Evolutionary conservation across 2,329 filamentous ascomycete species (phyloP).

Genomic region (Chrysoporthe puriensis): DNA sequence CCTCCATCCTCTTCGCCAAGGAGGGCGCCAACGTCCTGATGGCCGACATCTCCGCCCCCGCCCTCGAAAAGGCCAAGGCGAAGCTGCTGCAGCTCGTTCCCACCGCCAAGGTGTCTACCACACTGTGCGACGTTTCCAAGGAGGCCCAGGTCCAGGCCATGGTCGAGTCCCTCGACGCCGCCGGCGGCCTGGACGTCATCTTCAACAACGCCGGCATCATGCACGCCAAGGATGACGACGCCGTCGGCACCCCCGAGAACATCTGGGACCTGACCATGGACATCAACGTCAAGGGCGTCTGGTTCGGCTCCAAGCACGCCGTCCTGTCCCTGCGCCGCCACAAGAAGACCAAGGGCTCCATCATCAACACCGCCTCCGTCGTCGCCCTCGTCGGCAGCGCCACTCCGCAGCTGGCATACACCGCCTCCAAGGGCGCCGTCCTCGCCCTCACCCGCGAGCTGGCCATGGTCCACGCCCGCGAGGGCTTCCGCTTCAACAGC

Average conservation of each 20-base stretch:
- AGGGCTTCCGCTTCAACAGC: conserved; percentile 87
- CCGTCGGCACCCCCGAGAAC: conserved; percentile 80
- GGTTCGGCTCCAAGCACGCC: conserved; percentile 93
- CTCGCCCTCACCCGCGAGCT: conserved; percentile 87
- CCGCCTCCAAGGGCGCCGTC: conserved; percentile 90
- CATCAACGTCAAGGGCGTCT: conserved; percentile 98
- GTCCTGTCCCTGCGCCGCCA: conserved; percentile 79
- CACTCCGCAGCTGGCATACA: conserved; percentile 90
- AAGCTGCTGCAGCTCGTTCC: conserved; percentile 78
- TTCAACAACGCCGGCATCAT: conserved; percentile 99
- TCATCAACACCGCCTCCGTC: conserved; percentile 92
- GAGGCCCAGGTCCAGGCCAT: conserved; percentile 77
- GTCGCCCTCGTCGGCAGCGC: conserved; percentile 86
- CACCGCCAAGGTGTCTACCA: conserved; percentile 44
- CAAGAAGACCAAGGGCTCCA: conserved; percentile 76
- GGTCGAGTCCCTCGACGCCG: conserved; percentile 75
- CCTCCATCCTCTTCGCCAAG: conserved; percentile 83
- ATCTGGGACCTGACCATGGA: conserved; percentile 94
- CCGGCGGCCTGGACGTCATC: conserved; percentile 88
- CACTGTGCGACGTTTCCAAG: conserved; percentile 75
- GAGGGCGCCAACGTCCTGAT: conserved; percentile 87
- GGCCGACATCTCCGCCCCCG: conserved; percentile 80
- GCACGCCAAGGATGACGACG: conserved; percentile 81
- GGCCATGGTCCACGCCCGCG: conserved; percentile 88
- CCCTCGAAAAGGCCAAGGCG: conserved; percentile 74